Conservation (phyloP, 352 stramenopile species). For the Pythium aphanidermatum region DNA sequence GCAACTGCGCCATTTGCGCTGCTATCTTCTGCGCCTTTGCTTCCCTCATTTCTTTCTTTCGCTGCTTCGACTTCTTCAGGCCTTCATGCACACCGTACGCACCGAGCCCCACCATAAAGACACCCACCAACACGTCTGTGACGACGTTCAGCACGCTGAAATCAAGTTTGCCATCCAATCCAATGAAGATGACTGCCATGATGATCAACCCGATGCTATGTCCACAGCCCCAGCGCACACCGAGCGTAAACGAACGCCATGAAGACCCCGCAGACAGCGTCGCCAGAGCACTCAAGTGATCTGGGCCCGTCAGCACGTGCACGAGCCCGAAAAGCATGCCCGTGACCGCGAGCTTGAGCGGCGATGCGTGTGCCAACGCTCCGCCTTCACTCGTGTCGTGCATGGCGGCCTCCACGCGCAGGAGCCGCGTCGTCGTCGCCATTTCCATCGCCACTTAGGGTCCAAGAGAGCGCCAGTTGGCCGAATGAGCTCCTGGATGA, state of each 20-base stretch:
- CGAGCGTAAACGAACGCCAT: slow-evolving; percentile 77
- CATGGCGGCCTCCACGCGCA: slow-evolving; percentile 30
- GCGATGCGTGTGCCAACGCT: slow-evolving; percentile 28
- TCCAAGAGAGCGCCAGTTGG: neutral
- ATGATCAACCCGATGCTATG: slow-evolving; percentile 87
- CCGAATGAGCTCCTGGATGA: neutral
- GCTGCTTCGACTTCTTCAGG: slow-evolving; percentile 34
- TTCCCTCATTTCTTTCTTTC: slow-evolving; percentile 12
- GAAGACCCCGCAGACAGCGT: slow-evolving; percentile 79
- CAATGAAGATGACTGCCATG: slow-evolving; percentile 83
- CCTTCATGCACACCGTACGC: slow-evolving; percentile 65
- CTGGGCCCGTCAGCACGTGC: slow-evolving; percentile 58
- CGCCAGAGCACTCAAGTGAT: slow-evolving; percentile 87
- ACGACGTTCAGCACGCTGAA: slow-evolving; percentile 48
- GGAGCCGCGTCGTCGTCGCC: slow-evolving; percentile 16
- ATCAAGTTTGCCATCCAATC: slow-evolving; percentile 39
- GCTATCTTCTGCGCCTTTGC: slow-evolving; percentile 7
- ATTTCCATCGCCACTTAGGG: too few species aligned
- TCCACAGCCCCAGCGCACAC: slow-evolving; percentile 87
- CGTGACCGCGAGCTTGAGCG: slow-evolving; percentile 34
- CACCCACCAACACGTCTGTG: slow-evolving; percentile 63
- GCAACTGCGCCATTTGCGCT: neutral
- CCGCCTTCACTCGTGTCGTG: slow-evolving; percentile 28
- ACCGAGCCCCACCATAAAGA: slow-evolving; percentile 75
- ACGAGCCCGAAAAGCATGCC: slow-evolving; percentile 34